Percentiles rank a stretch among this genome's conserved stretches.
Evolutionary conservation across 75 land plant genomes (phyloP).

Genomic region (Isoetes taiwanensis): DNA sequence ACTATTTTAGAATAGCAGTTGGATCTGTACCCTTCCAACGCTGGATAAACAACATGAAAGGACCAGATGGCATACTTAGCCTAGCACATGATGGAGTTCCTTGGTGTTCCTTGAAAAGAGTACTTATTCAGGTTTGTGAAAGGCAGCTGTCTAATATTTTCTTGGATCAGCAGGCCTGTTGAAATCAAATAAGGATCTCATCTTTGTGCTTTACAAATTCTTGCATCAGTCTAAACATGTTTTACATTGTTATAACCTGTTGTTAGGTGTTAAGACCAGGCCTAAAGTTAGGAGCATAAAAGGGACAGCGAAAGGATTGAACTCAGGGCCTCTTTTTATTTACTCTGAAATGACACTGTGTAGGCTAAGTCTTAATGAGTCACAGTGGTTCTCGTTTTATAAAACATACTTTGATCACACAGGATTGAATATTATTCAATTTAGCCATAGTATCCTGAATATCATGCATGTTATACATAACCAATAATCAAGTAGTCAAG

Average conservation of each 20-base stretch:
- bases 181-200: not conserved
- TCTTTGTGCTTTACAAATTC: not conserved
- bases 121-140: conserved; percentile 67
- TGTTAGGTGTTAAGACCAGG: not conserved
- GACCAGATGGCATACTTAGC: conserved; percentile 43
- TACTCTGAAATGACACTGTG: not conserved
- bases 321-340: too few relatives aligned
- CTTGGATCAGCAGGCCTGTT: not conserved
- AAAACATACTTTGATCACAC: not conserved
- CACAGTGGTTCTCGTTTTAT: not conserved
- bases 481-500: not conserved
- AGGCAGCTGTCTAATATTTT: too few relatives aligned
- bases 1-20: conserved; percentile 48
- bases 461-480: not conserved
- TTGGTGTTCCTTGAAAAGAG: conserved; percentile 33
- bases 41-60: conserved; percentile 59
- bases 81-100: conserved; percentile 21
- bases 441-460: too few relatives aligned
- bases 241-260: not conserved
- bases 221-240: not conserved
- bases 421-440: not conserved
- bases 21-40: conserved; percentile 57
- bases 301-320: too few relatives aligned
- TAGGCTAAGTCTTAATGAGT: not conserved
- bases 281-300: not conserved